These are phyloP conservation scores for Cryptosporidium sp. DNA, from an alignment of 169 alveolate species.

Conservation along the genomic window DNA sequence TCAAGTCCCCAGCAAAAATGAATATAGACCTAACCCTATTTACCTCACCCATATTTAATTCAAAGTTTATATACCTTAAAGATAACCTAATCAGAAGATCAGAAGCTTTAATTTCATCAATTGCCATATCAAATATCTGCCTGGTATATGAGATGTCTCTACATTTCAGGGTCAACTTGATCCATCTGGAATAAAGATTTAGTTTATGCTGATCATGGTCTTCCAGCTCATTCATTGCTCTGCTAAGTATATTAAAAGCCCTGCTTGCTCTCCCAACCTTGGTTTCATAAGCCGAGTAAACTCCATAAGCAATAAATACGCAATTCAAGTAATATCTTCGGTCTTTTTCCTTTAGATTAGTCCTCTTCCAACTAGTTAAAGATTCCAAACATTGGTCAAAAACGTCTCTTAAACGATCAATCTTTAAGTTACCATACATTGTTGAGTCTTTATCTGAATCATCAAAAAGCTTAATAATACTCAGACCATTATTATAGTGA, in stretches of 20 bases:
- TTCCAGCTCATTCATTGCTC: conserved; percentile 20
- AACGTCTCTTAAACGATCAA: conserved; percentile 36
- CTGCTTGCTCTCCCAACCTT: conserved; percentile 48
- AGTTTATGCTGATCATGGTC: conserved; percentile 19
- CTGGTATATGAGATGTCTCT: conserved; percentile 38
- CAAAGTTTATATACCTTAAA: conserved; percentile 36
- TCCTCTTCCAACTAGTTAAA: not conserved
- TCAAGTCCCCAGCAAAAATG: conserved; percentile 51
- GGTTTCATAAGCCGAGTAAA: conserved; percentile 43
- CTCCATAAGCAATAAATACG: conserved; percentile 26
- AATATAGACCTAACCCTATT: conserved; percentile 50
- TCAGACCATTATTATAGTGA: conserved; percentile 18
- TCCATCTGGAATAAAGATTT: conserved; percentile 32
- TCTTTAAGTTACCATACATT: conserved; percentile 1
- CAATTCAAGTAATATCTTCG: conserved; percentile 4
- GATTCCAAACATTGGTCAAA: conserved; percentile 10
- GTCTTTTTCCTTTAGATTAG: not conserved
- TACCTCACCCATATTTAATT: conserved; percentile 58
- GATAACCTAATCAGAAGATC: conserved; percentile 27
- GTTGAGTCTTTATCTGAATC: not conserved
- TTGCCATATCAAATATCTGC: conserved; percentile 43
- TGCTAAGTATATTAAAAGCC: conserved; percentile 19
- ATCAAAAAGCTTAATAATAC: conserved; percentile 30
- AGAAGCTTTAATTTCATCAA: conserved; percentile 34
- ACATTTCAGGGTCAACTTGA: conserved; percentile 5